Evolutionary conservation across 768 basidiomycete genomes (phyloP).

Genomic region (Lentinus tigrinus): DNA sequence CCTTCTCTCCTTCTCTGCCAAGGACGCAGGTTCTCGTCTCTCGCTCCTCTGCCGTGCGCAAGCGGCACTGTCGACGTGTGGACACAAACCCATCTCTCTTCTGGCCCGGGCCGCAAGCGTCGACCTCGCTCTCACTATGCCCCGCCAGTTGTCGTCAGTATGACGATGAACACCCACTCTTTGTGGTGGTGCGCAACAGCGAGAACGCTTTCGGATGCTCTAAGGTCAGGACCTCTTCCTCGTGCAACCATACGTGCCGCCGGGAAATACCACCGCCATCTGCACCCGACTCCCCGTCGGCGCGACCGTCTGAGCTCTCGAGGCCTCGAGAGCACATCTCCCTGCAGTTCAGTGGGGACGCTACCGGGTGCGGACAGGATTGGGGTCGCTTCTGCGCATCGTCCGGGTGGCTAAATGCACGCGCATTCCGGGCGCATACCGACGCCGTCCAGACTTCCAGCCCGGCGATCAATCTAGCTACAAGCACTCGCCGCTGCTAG

Average conservation of each 20-base stretch:
- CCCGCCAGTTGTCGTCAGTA: not conserved
- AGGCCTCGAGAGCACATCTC: not conserved
- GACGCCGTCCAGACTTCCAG: too few relatives aligned
- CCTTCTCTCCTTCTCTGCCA: too few relatives aligned
- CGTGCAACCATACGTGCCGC: too few relatives aligned
- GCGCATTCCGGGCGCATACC: too few relatives aligned
- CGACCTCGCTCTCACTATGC: not conserved
- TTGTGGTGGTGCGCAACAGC: not conserved
- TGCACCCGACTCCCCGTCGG: not conserved
- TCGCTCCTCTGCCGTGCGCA: not conserved
- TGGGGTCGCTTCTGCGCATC: constrained; percentile 7
- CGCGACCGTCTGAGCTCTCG: not conserved
- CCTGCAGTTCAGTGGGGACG: not conserved
- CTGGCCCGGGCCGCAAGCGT: not conserved
- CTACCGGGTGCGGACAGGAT: not conserved
- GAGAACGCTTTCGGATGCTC: not conserved
- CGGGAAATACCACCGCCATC: too few relatives aligned
- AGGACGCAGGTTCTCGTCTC: not conserved
- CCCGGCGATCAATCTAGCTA: constrained; percentile 11
- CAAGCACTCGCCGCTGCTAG: not conserved
- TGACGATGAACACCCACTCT: not conserved
- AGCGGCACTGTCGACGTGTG: not conserved
- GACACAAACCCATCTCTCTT: not conserved
- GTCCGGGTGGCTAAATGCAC: constrained; percentile 6
- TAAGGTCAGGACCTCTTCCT: not conserved